Evolutionary conservation across 2,329 filamentous ascomycete genomes (phyloP).

Genomic region (Fusarium dlaminii): DNA sequence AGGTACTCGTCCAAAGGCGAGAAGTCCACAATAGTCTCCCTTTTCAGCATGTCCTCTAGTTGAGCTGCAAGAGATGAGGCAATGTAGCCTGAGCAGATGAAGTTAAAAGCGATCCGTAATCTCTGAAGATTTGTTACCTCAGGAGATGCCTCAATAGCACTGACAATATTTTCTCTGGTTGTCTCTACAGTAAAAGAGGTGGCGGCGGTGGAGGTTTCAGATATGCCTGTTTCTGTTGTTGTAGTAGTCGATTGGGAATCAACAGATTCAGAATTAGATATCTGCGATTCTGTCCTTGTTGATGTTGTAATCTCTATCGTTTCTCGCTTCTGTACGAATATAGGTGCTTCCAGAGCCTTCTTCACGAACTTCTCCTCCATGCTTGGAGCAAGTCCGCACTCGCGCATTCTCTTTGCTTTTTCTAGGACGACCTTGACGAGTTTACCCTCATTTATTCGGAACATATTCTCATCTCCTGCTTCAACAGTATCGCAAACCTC

Average conservation of each 20-base stretch:
- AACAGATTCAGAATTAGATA: slow-evolving; percentile 38
- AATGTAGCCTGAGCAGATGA: slow-evolving; percentile 71
- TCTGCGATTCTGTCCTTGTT: slow-evolving; percentile 31
- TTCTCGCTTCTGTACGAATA: slow-evolving; percentile 73
- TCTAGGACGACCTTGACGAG: slow-evolving; percentile 70
- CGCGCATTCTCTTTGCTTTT: slow-evolving; percentile 78
- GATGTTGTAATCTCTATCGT: slow-evolving; percentile 18
- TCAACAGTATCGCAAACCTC: slow-evolving; percentile 84
- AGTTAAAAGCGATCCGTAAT: slow-evolving; percentile 70
- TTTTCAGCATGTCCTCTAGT: slow-evolving; percentile 54
- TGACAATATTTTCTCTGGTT: slow-evolving; percentile 48
- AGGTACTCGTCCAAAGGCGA: slow-evolving; percentile 76
- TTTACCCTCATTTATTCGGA: slow-evolving; percentile 78
- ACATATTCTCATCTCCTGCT: slow-evolving; percentile 86
- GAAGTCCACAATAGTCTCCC: slow-evolving; percentile 67
- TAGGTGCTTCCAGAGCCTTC: slow-evolving; percentile 78
- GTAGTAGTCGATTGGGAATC: slow-evolving; percentile 56
- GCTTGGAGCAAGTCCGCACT: slow-evolving; percentile 73
- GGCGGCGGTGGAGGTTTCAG: slow-evolving; percentile 56
- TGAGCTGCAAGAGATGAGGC: slow-evolving; percentile 53
- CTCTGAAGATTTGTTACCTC: slow-evolving; percentile 69
- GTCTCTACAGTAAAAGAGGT: slow-evolving; percentile 54
- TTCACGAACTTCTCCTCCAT: slow-evolving; percentile 88
- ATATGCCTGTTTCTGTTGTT: slow-evolving; percentile 50
- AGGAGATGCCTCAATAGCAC: slow-evolving; percentile 57